A percentile compares a stretch with the other conserved stretches of the same genome.
These are phyloP conservation scores for Trichoderma asperelloides DNA, from an alignment of 495 filamentous ascomycete genomes.

Conservation along the genomic window DNA sequence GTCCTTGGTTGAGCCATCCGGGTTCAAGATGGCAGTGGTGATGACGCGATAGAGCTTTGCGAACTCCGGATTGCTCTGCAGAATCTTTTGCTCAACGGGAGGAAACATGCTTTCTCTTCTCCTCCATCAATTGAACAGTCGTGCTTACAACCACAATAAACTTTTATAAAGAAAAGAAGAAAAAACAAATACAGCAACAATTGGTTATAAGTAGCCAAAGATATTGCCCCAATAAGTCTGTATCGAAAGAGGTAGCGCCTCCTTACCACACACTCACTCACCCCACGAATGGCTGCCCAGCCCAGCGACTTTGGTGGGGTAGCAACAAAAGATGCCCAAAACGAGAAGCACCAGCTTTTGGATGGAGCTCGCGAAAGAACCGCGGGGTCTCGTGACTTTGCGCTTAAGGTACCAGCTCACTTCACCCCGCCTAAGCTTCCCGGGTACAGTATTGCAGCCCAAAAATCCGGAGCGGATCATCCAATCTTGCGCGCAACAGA, in stretches of 20 bases:
- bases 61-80: slow-evolving; percentile 57
- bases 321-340: neutral
- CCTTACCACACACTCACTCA: neutral
- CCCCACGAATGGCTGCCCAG: neutral
- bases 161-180: neutral
- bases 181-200: neutral
- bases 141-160: neutral
- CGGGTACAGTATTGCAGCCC: no score
- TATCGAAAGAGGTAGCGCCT: neutral
- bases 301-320: neutral
- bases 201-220: no score
- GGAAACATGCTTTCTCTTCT: slow-evolving; percentile 55
- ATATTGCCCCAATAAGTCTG: no score
- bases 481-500: neutral
- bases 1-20: slow-evolving; percentile 53
- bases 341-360: slow-evolving; percentile 6
- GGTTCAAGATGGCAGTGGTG: slow-evolving; percentile 48
- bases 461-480: neutral
- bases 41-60: slow-evolving; percentile 53
- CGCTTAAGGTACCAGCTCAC: neutral
- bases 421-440: neutral
- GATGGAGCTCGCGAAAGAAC: neutral
- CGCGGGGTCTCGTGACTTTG: slow-evolving; percentile 1
- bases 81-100: slow-evolving; percentile 51
- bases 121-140: neutral